Conservation (phyloP, 306 rosid genomes). For the Erythrophleum fordii region DNA sequence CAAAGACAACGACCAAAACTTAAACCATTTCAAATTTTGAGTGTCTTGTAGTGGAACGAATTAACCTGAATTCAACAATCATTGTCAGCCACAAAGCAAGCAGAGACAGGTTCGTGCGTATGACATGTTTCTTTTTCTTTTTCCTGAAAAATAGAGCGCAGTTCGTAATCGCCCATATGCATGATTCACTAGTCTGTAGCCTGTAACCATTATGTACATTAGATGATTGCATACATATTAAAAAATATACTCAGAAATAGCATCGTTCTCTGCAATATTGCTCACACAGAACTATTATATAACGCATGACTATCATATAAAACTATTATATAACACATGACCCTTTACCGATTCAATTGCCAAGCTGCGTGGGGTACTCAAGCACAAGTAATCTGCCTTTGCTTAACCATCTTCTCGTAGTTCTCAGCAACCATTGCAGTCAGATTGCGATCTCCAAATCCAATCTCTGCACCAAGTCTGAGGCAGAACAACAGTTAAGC, state of each 20-base stretch:
- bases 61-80: not conserved
- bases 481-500: constrained; percentile 38
- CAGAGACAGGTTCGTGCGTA: constrained; percentile 14
- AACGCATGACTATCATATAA: constrained; percentile 43
- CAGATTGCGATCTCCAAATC: constrained; percentile 89
- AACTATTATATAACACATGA: constrained; percentile 45
- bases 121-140: constrained; percentile 8
- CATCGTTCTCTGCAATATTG: constrained; percentile 20
- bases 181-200: constrained; percentile 22
- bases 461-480: constrained; percentile 84
- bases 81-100: not conserved
- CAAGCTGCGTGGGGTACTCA: constrained; percentile 39
- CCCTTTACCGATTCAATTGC: constrained; percentile 12
- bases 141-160: constrained; percentile 29
- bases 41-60: not conserved
- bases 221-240: constrained; percentile 29
- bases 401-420: constrained; percentile 80
- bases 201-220: constrained; percentile 42
- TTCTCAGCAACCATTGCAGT: constrained; percentile 90
- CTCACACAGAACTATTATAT: constrained; percentile 37
- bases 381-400: constrained; percentile 81
- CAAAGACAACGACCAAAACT: not conserved
- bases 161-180: constrained; percentile 22
- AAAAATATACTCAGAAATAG: constrained; percentile 29
- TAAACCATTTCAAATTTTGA: not conserved